These are phyloP conservation scores for Chaetomiaceae sp. DNA, from an alignment of 2,329 filamentous ascomycete genomes.

Conservation along the genomic window DNA sequence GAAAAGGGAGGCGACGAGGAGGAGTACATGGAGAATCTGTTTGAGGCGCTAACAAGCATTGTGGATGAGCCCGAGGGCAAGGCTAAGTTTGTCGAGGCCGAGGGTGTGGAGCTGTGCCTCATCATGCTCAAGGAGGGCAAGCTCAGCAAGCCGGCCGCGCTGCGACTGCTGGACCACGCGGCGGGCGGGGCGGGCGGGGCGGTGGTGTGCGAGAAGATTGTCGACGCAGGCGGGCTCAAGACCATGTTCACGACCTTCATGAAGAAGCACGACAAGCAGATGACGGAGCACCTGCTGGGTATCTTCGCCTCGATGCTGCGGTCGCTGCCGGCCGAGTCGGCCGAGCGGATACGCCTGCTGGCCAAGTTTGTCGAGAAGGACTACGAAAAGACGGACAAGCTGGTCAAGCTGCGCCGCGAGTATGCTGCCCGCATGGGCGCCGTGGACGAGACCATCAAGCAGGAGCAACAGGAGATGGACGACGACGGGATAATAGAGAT, in stretches of 20 bases:
- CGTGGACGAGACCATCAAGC: slow-evolving; percentile 59
- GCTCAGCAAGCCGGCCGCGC: slow-evolving; percentile 69
- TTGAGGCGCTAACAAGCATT: slow-evolving; percentile 77
- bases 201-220: slow-evolving; percentile 69
- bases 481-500: slow-evolving; percentile 54
- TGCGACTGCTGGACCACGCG: slow-evolving; percentile 83
- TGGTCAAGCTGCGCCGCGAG: slow-evolving; percentile 66
- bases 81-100: slow-evolving; percentile 75
- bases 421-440: slow-evolving; percentile 59
- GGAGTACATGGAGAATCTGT: slow-evolving; percentile 91
- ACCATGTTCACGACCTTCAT: slow-evolving; percentile 81
- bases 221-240: slow-evolving; percentile 82
- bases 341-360: slow-evolving; percentile 73
- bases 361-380: slow-evolving; percentile 96
- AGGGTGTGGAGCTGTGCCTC: slow-evolving; percentile 84
- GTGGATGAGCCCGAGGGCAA: slow-evolving; percentile 74
- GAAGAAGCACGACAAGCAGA: slow-evolving; percentile 67
- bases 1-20: slow-evolving; percentile 83
- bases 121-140: slow-evolving; percentile 91
- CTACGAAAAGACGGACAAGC: slow-evolving; percentile 74
- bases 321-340: slow-evolving; percentile 69
- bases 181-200: slow-evolving; percentile 47
- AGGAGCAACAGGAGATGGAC: slow-evolving; percentile 40
- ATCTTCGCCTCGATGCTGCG: slow-evolving; percentile 82
- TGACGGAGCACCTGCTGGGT: slow-evolving; percentile 74